phyloP scores from a whole-genome alignment of 345 rosid species.

The Orychophragmus violaceus region DNA sequence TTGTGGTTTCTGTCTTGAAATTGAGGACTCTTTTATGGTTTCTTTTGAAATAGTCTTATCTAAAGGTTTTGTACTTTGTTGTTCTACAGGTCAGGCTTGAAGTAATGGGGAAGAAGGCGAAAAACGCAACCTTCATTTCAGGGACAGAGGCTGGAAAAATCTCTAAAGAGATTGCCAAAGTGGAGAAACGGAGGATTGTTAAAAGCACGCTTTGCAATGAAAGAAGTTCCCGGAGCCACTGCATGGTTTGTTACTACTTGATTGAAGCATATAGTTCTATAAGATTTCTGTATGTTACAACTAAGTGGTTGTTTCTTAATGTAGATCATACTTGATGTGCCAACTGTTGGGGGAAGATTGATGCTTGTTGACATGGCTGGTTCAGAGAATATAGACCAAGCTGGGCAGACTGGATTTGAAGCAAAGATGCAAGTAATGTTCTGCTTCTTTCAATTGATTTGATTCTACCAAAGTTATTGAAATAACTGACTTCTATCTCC shows the following conservation, averaged over 20 bases:
- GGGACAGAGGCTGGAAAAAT: constrained; percentile 91
- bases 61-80: neutral
- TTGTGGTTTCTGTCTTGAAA: too few relatives aligned
- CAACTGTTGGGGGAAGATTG: constrained; percentile 89
- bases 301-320: neutral
- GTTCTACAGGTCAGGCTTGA: constrained; percentile 71
- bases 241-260: constrained; percentile 51
- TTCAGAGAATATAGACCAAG: constrained; percentile 96
- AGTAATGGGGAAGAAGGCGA: constrained; percentile 96
- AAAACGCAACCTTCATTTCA: constrained; percentile 76
- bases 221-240: constrained; percentile 95
- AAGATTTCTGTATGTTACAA: neutral
- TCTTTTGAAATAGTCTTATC: neutral
- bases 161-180: constrained; percentile 83
- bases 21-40: too few relatives aligned
- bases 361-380: constrained; percentile 99
- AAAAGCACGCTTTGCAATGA: constrained; percentile 94
- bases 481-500: constrained; percentile 4
- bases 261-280: neutral
- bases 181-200: constrained; percentile 89
- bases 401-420: constrained; percentile 87
- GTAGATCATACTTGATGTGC: constrained; percentile 93
- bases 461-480: neutral
- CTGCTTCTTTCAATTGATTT: neutral
- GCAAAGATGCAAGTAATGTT: constrained; percentile 90